These are phyloP conservation scores for Phaeoacremonium minimum DNA, from an alignment of 2,329 filamentous ascomycete species.

Conservation along the genomic window DNA sequence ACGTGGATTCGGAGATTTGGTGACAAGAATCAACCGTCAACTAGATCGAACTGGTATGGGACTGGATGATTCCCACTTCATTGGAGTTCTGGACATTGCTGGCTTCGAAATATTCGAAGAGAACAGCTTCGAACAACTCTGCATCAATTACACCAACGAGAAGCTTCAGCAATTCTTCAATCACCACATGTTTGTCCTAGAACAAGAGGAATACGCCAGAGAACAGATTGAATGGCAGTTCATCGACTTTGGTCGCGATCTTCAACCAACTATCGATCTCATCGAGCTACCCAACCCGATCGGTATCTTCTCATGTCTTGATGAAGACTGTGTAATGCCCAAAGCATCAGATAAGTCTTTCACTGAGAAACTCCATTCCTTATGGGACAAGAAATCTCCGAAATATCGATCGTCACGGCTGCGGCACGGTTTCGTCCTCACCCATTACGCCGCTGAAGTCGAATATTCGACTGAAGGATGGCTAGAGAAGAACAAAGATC, in stretches of 20 bases:
- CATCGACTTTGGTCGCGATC: slow-evolving; percentile 94
- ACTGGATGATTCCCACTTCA: slow-evolving; percentile 88
- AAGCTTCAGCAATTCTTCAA: slow-evolving; percentile 99
- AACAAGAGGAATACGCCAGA: slow-evolving; percentile 95
- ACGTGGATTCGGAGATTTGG: slow-evolving; percentile 88
- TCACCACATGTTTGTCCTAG: slow-evolving; percentile 98
- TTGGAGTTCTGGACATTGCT: slow-evolving; percentile 96
- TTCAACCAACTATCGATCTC: slow-evolving; percentile 95
- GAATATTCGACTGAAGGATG: slow-evolving; percentile 94
- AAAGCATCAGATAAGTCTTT: slow-evolving; percentile 97
- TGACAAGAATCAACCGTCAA: slow-evolving; percentile 85
- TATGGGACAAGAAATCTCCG: slow-evolving; percentile 93
- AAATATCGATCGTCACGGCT: slow-evolving; percentile 90
- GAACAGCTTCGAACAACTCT: slow-evolving; percentile 98
- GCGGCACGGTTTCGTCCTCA: slow-evolving; percentile 89
- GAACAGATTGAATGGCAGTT: slow-evolving; percentile 99
- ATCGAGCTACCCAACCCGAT: slow-evolving; percentile 97
- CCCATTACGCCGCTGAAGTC: slow-evolving; percentile 95
- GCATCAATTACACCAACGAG: slow-evolving; percentile 99
- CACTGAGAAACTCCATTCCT: slow-evolving; percentile 91
- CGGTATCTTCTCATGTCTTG: slow-evolving; percentile 95
- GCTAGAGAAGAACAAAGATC: slow-evolving; percentile 99
- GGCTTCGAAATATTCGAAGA: slow-evolving; percentile 98
- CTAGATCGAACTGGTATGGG: slow-evolving; percentile 81
- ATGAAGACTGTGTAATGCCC: slow-evolving; percentile 98